Conservation (phyloP, 345 rosid genomes). For the Euphorbia peplus region DNA sequence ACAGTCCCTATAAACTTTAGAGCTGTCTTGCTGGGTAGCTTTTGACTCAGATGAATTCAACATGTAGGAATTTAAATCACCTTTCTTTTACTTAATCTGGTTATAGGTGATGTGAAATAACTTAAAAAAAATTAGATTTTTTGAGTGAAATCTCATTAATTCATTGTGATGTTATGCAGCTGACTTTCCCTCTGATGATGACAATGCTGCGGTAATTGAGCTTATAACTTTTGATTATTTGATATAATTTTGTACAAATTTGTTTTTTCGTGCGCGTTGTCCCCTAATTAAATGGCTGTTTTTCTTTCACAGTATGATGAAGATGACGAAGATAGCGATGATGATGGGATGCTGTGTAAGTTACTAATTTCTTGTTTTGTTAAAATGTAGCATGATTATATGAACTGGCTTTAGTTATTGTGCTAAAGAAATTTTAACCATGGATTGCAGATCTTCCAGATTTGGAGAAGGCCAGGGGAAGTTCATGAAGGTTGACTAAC, state of each 20-base stretch:
- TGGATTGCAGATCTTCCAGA: conserved; percentile 86
- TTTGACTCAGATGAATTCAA: not conserved
- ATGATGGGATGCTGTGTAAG: conserved; percentile 97
- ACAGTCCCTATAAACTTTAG: not conserved
- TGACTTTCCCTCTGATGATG: conserved; percentile 58
- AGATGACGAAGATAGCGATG: conserved; percentile 74
- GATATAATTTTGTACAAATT: not conserved
- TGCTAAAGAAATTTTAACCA: not conserved
- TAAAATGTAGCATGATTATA: not conserved
- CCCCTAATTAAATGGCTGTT: not conserved
- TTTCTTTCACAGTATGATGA: conserved; percentile 49
- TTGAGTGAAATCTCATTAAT: conserved; percentile 16
- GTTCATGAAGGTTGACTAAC: conserved; percentile 3
- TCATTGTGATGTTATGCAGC: conserved; percentile 45
- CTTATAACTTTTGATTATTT: conserved; percentile 1
- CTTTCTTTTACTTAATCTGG: not conserved
- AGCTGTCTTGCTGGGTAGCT: not conserved
- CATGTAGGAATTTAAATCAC: not conserved
- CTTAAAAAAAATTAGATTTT: not conserved
- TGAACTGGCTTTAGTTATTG: not conserved
- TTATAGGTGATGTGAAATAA: not conserved
- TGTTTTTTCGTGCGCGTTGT: not conserved
- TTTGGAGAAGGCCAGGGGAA: conserved; percentile 86
- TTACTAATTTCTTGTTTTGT: conserved; percentile 16
- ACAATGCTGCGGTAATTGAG: conserved; percentile 44